phyloP scores from a whole-genome alignment of 352 stramenopile species.

The Phytophthora cryptogea region DNA sequence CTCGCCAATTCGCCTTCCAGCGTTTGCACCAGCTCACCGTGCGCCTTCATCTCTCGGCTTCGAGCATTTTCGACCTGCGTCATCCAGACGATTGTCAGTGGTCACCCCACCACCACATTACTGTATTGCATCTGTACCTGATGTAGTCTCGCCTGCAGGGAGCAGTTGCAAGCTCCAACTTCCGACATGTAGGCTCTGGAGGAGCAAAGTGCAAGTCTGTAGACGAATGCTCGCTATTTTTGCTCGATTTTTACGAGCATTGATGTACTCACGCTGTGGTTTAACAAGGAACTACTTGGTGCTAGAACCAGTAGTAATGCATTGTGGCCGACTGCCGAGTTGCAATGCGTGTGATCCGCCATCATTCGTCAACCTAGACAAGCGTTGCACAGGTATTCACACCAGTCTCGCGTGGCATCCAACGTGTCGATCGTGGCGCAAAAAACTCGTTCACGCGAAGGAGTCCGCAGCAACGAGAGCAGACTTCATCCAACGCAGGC shows the following conservation, averaged over 20 bases:
- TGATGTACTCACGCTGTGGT: too few species aligned
- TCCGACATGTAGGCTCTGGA: too few species aligned
- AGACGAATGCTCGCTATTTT: constrained; percentile 17
- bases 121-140: constrained; percentile 22
- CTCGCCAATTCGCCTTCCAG: constrained; percentile 42
- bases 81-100: not conserved
- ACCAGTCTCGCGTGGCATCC: not conserved
- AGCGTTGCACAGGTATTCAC: not conserved
- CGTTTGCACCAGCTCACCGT: constrained; percentile 41
- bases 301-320: too few species aligned
- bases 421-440: not conserved
- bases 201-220: not conserved
- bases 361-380: constrained; percentile 10
- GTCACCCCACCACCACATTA: not conserved
- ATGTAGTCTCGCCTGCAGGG: constrained; percentile 45
- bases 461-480: too few species aligned
- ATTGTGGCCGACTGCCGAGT: not conserved
- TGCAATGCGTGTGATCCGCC: constrained; percentile 7
- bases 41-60: constrained; percentile 50
- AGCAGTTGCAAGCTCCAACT: constrained; percentile 14
- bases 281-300: too few species aligned
- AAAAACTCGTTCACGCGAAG: too few species aligned
- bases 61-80: constrained; percentile 49
- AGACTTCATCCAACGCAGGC: not conserved
- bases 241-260: constrained; percentile 1